Evolutionary conservation across 345 rosid species (phyloP).

Genomic region (Eucalyptus brandiana): DNA sequence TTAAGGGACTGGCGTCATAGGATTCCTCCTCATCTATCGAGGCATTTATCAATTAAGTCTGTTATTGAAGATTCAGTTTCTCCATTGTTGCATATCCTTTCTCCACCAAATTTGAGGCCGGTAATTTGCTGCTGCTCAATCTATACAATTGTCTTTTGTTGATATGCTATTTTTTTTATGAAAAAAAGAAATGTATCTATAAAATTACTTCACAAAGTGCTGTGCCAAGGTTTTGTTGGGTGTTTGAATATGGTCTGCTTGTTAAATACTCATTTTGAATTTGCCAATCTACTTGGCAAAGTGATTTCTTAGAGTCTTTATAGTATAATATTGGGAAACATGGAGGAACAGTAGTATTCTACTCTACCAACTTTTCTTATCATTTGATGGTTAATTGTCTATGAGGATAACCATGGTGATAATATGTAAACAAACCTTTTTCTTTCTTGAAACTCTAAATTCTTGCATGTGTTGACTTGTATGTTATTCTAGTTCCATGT

Average conservation of each 20-base stretch:
- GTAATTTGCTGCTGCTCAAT: constrained; percentile 20
- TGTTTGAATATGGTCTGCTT: background rate
- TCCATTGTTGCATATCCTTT: constrained; percentile 62
- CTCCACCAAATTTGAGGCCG: constrained; percentile 79
- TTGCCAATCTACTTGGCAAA: background rate
- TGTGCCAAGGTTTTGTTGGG: background rate
- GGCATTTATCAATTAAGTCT: constrained; percentile 69
- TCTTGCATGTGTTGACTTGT: background rate
- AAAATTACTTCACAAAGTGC: background rate
- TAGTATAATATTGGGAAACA: background rate
- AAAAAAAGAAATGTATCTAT: background rate
- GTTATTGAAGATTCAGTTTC: constrained; percentile 72
- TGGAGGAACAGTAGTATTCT: background rate
- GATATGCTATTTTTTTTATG: background rate
- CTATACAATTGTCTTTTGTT: background rate
- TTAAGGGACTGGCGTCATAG: constrained; percentile 69
- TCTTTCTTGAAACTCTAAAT: background rate
- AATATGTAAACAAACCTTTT: background rate
- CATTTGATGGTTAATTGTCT: background rate
- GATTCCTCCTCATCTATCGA: constrained; percentile 61
- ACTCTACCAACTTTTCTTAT: background rate
- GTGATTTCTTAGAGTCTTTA: background rate
- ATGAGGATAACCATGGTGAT: background rate
- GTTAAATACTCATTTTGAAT: background rate
- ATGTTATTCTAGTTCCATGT: background rate